A percentile compares a stretch with the other conserved stretches of the same genome.
phyloP scores from a whole-genome alignment of 495 filamentous ascomycete genomes.

The Penicillium robsamsonii region DNA sequence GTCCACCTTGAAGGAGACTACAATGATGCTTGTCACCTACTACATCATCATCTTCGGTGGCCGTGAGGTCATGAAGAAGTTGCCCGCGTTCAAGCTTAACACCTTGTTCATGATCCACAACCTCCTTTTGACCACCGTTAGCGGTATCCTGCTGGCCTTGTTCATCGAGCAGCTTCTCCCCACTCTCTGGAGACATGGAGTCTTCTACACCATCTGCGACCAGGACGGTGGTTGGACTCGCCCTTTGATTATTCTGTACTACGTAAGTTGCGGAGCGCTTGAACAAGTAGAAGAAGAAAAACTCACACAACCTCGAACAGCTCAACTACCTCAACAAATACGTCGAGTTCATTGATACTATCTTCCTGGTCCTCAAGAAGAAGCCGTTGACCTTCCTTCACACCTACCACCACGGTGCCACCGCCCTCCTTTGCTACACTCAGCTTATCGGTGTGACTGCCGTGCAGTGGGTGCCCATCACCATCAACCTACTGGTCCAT shows the following conservation, averaged over 20 bases:
- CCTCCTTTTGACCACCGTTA: constrained; percentile 61
- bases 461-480: constrained; percentile 67
- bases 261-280: constrained; percentile 48
- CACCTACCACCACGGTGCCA: constrained; percentile 74
- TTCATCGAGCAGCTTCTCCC: constrained; percentile 66
- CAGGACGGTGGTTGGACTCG: constrained; percentile 66
- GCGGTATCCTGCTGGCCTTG: constrained; percentile 57
- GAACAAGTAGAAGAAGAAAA: not conserved
- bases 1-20: constrained; percentile 58
- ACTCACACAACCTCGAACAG: constrained; percentile 37
- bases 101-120: constrained; percentile 70
- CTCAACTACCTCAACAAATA: constrained; percentile 75
- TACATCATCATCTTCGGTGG: constrained; percentile 67
- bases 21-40: constrained; percentile 57
- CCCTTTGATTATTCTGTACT: constrained; percentile 64
- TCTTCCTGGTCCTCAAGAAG: constrained; percentile 73
- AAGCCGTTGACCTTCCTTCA: constrained; percentile 76
- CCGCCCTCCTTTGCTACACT: constrained; percentile 69
- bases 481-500: constrained; percentile 66
- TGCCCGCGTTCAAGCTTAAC: constrained; percentile 58
- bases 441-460: constrained; percentile 66
- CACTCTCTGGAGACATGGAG: constrained; percentile 54
- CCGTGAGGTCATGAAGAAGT: constrained; percentile 63
- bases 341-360: constrained; percentile 66
- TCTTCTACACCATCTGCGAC: constrained; percentile 65